Base-by-base conservation (phyloP, 768 basidiomycete genomes). In the Rhodotorula paludigena region DNA sequence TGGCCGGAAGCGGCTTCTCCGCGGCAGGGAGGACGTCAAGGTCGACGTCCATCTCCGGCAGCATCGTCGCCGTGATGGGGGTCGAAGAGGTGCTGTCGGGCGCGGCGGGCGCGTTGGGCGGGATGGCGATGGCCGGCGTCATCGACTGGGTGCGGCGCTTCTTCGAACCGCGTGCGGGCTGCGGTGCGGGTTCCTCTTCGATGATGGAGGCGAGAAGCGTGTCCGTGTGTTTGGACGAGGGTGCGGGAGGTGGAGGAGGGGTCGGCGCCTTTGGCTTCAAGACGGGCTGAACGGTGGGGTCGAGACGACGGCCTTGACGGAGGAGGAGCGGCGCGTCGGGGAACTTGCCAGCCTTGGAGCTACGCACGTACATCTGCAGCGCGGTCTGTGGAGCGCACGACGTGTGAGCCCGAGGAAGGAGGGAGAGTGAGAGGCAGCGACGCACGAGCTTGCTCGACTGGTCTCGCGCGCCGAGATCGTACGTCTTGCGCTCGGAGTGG, bases 281-380 rank as follows among this genome's bases (percentile, higher is more conserved):
- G 25, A 63, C 70, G 14, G 70, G 64, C 36, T 45, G n/a, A 48
- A 72, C 28, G 35, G 67, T 7, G 21, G 15, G 8, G 75, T 97
- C 94, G 28, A 97, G 81, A 25, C 91, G 85, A 25, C 85, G 85
- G 14, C 92, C 92, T 78, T 93, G 93, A 57, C 94, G 89, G 33
- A 96, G 83, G 11, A 93, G 89, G 77, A 94, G 91, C 3, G 90
- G 86, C 73, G 89, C 86, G 30, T 74, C 81, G 5, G 86, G 80
- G 2, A 82, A 81, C 12, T 87, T 57, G 5, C 61, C 86, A 74
- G 87, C 87, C 78, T 98, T 98, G 82, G 92, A 93, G 18, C 84
- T 82, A 66, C 84, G 84, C 60, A 87, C 87, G 77, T 89, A 98
- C 20, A 89, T 85, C 79, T 96, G 91, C 28, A 97, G 82, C 1